phyloP scores from a whole-genome alignment of 2,329 filamentous ascomycete genomes.

The Exophiala alcalophila region DNA sequence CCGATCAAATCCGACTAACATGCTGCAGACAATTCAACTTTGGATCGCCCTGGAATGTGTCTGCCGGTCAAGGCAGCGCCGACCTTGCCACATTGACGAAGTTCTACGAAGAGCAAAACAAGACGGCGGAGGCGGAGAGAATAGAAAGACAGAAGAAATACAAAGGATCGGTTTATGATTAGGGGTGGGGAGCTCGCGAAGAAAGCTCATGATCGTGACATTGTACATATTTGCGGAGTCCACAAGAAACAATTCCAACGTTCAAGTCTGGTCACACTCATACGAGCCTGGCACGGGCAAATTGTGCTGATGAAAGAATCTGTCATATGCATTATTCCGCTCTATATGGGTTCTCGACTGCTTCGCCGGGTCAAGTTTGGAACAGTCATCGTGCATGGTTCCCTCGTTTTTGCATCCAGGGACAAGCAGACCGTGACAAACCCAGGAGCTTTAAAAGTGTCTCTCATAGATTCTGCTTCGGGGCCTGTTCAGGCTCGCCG shows the following conservation, averaged over 20 bases:
- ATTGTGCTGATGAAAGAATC: background rate
- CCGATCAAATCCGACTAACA: constrained; percentile 4
- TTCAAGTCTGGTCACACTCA: no score
- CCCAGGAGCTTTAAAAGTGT: no score
- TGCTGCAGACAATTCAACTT: constrained; percentile 58
- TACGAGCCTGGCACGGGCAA: no score
- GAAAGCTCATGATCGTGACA: background rate
- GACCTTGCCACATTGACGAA: constrained; percentile 60
- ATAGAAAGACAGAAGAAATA: constrained; percentile 43
- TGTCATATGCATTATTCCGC: no score
- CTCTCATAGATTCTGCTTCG: constrained; percentile 17
- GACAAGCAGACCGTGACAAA: no score
- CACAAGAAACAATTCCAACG: constrained; percentile 4
- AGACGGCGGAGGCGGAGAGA: constrained; percentile 57
- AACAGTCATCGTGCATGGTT: no score
- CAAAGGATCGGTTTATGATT: constrained; percentile 46
- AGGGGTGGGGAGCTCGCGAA: constrained; percentile 25
- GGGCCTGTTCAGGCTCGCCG: constrained; percentile 59
- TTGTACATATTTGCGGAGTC: constrained; percentile 20
- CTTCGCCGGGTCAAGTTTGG: no score
- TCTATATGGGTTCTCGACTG: no score
- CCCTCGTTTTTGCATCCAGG: no score
- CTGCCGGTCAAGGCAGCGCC: constrained; percentile 56
- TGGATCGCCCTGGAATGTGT: constrained; percentile 62
- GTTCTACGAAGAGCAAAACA: constrained; percentile 60